Conservation (phyloP, 257 asterid genomes). For the Solanum etuberosum region DNA sequence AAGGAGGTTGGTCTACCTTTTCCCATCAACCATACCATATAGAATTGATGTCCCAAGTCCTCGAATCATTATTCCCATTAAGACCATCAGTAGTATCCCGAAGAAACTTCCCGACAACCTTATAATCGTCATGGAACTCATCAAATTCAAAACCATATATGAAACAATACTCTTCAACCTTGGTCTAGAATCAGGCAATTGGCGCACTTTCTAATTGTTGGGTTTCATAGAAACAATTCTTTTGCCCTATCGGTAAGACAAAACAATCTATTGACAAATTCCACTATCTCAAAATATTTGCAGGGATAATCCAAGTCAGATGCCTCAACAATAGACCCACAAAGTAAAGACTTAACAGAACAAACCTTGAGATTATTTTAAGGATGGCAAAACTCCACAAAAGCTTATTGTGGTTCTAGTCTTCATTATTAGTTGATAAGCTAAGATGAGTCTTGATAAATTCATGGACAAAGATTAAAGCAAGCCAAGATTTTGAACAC, state of each 20-base stretch:
- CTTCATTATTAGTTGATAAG: no score
- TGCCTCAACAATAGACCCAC: no score
- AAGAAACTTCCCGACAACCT: not conserved
- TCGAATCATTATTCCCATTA: not conserved
- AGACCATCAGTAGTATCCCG: not conserved
- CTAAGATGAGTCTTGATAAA: no score
- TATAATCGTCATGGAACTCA: not conserved
- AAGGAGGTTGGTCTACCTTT: conserved; percentile 17
- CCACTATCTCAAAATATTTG: not conserved
- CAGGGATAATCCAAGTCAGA: no score
- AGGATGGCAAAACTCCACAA: no score
- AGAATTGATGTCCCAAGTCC: not conserved
- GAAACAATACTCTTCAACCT: not conserved
- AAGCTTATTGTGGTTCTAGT: no score
- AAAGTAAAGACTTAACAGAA: no score
- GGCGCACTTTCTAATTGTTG: not conserved
- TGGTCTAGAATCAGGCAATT: not conserved
- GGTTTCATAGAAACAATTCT: not conserved
- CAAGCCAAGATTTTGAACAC: no score
- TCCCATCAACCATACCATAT: not conserved
- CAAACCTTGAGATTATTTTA: no score
- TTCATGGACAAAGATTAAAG: no score
- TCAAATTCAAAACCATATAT: not conserved
- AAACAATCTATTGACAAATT: not conserved
- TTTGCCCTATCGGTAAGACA: not conserved